Base-by-base conservation (phyloP, 805 yeast genomes). In the Pachysolen tannophilus region DNA sequence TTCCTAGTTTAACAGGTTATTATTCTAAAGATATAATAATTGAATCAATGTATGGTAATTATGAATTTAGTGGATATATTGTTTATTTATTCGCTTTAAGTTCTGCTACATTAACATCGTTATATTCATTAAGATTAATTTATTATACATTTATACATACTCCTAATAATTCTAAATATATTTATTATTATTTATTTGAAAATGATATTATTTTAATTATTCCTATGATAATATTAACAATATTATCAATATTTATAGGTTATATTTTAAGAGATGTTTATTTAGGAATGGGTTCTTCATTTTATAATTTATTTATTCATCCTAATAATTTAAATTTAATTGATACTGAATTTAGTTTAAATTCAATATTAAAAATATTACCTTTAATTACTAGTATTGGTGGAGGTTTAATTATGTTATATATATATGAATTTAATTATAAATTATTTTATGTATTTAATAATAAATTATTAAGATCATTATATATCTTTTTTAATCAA, bases 1-100 rank as follows among this genome's bases (percentile, higher is more conserved):
- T 43, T 21, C 49, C 47, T 30, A 37, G 46, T 18, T 38, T 46
- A 39, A 45, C 45, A 20, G 50, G 50, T 8, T 46, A 40, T 41
- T 46, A 46, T 43, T 43, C 47, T 31, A 46, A 46, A 43, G 49
- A 46, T 44, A 42, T 46, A 9, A 43, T 46, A 16, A 42, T 47
- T 16, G 48, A 46, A 44, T 43, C 46, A 31, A 33, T 37, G 33
- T 34, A 39, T 32, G 49, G 52, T 30, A 34, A 34, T 26, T 47
- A 43, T 45, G 35, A 24, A 20, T 30, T 44, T 26, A 38, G 43
- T 30, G 50, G 50, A 21, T 44, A 32, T 39, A 43, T 43, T 20
- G 37, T 44, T 19, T 47, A 47, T 41, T 43, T 45, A 46, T 43
- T 46, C 23, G 34, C 44, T 19, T 35, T 47, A 44, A 25, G 31